Percentiles rank a stretch among this genome's conserved stretches.
Conservation (phyloP, 1,139 yeast species). For the Debaryomyces udenii region DNA sequence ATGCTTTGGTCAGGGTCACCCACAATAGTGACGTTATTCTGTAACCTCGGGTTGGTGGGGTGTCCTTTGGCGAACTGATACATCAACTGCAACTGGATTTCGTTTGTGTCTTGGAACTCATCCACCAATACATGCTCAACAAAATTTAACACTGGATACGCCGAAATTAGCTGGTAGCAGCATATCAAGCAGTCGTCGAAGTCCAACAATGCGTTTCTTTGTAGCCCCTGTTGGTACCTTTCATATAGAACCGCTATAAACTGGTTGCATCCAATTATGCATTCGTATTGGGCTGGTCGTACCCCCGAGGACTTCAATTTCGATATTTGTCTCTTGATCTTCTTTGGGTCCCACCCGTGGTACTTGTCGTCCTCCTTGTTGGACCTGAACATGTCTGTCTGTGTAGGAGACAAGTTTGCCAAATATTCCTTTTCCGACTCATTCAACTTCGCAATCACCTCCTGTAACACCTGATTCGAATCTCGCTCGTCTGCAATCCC, state of each 20-base stretch:
- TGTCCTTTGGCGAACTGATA: constrained; percentile 55
- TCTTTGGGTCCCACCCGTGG: constrained; percentile 39
- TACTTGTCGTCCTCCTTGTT: constrained; percentile 20
- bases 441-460: constrained; percentile 39
- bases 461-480: constrained; percentile 50
- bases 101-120: constrained; percentile 92
- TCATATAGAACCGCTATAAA: constrained; percentile 43
- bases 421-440: constrained; percentile 32
- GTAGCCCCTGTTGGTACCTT: constrained; percentile 55
- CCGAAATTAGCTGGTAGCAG: constrained; percentile 52
- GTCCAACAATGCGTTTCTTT: constrained; percentile 54
- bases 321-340: constrained; percentile 51
- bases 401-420: constrained; percentile 21
- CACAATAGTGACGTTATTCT: constrained; percentile 72
- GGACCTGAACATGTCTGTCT: constrained; percentile 17
- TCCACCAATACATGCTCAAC: constrained; percentile 81
- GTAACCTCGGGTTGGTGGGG: constrained; percentile 22
- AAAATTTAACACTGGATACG: constrained; percentile 47
- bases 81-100: constrained; percentile 71
- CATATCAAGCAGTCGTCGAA: constrained; percentile 80
- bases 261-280: constrained; percentile 15
- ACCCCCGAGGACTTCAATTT: constrained; percentile 54
- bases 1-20: constrained; percentile 98
- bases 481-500: constrained; percentile 73
- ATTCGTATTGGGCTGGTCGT: constrained; percentile 38